Conservation (phyloP, 331 rosid genomes). For the Dryas integrifolia region DNA sequence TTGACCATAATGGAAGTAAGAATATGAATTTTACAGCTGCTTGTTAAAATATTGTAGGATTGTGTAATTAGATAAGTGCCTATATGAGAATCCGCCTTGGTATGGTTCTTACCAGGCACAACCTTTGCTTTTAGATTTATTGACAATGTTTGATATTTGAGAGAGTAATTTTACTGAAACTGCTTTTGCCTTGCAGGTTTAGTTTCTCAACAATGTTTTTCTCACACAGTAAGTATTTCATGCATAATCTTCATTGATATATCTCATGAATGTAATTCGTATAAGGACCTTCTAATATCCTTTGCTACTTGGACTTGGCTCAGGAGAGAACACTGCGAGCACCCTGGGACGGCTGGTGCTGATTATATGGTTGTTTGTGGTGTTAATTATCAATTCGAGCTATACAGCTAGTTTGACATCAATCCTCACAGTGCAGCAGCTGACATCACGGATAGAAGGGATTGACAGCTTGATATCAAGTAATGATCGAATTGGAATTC, state of each 20-base stretch:
- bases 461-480: slow-evolving; percentile 71
- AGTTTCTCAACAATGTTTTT: slow-evolving; percentile 86
- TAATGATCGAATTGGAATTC: slow-evolving; percentile 74
- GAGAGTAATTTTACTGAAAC: slow-evolving; percentile 11
- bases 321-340: slow-evolving; percentile 93
- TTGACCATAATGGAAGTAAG: not conserved
- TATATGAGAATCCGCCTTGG: too few species aligned
- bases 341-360: slow-evolving; percentile 84
- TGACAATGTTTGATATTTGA: not conserved
- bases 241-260: slow-evolving; percentile 8
- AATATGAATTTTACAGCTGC: not conserved
- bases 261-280: not conserved
- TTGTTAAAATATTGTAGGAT: too few species aligned
- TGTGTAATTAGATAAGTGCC: not conserved
- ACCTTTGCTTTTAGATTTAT: slow-evolving; percentile 8
- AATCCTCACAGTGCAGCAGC: slow-evolving; percentile 88
- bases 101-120: not conserved
- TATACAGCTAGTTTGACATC: slow-evolving; percentile 98
- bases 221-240: slow-evolving; percentile 67
- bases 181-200: slow-evolving; percentile 65
- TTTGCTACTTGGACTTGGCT: slow-evolving; percentile 29
- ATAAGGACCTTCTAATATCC: slow-evolving; percentile 15
- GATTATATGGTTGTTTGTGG: slow-evolving; percentile 91
- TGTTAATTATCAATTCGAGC: slow-evolving; percentile 92
- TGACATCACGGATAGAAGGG: slow-evolving; percentile 76